These are phyloP conservation scores for Tolypocladium endophyticum DNA, from an alignment of 2,329 filamentous ascomycete species.

Conservation along the genomic window DNA sequence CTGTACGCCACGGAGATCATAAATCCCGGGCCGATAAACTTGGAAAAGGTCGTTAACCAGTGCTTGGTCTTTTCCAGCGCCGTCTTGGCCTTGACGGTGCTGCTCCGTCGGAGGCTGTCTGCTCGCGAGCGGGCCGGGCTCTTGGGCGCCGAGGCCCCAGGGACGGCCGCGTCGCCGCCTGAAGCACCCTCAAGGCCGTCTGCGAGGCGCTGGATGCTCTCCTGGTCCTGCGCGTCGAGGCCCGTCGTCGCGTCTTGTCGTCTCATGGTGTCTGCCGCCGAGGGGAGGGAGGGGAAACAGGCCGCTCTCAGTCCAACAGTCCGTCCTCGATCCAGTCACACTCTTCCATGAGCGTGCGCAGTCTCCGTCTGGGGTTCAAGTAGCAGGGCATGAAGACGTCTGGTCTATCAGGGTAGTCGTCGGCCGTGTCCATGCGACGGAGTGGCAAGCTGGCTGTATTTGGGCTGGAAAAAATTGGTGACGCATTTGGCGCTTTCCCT, in stretches of 20 bases:
- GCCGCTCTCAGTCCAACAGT: not conserved
- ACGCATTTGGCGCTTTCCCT: not conserved
- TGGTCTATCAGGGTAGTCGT: not conserved
- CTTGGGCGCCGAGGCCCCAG: not conserved
- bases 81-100: not conserved
- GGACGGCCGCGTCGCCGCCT: not conserved
- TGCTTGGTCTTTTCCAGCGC: constrained; percentile 8
- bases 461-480: not conserved
- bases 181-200: not conserved
- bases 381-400: not conserved
- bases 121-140: not conserved
- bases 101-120: not conserved
- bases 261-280: not conserved
- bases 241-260: not conserved
- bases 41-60: constrained; percentile 18
- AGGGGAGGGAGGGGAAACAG: too few species aligned
- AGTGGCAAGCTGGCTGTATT: not conserved
- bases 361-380: not conserved
- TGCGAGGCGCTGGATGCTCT: not conserved
- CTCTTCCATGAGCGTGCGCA: not conserved
- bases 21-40: constrained; percentile 55
- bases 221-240: not conserved
- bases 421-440: not conserved
- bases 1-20: constrained; percentile 51
- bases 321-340: not conserved